A percentile compares a stretch with the other conserved stretches of the same genome.
Evolutionary conservation across 73 alveolate species (phyloP).

Genomic region (Paramecium sexaurelia): DNA sequence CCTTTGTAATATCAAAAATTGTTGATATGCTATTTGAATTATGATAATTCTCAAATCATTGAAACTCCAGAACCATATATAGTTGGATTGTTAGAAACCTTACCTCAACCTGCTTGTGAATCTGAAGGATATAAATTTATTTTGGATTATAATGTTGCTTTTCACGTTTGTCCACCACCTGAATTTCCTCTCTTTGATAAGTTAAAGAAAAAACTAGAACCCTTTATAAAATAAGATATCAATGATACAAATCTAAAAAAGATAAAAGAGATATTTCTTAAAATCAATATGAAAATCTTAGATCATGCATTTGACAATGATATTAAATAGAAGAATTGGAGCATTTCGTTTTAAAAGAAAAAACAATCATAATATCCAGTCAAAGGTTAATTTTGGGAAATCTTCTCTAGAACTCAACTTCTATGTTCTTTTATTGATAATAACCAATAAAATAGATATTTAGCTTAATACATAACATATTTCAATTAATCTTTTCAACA

Average conservation of each 20-base stretch:
- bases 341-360: not conserved
- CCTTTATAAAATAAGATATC: not conserved
- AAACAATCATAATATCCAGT: not conserved
- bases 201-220: not conserved
- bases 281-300: not conserved
- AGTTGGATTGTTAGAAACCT: not conserved
- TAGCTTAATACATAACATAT: not conserved
- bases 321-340: not conserved
- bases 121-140: slow-evolving; percentile 2
- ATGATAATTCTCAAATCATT: not conserved
- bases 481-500: not conserved
- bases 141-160: not conserved
- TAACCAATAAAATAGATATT: not conserved
- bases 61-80: not conserved
- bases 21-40: not conserved
- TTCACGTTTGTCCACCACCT: not conserved
- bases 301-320: not conserved
- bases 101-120: slow-evolving; percentile 16
- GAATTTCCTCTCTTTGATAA: not conserved
- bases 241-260: not conserved
- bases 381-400: slow-evolving; percentile 5
- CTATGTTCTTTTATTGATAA: not conserved
- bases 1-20: not conserved
- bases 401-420: not conserved
- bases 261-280: not conserved